A percentile compares a stretch with the other conserved stretches of the same genome.
phyloP scores from a whole-genome alignment of 768 basidiomycete genomes.

The Cytidiella melzeri region DNA sequence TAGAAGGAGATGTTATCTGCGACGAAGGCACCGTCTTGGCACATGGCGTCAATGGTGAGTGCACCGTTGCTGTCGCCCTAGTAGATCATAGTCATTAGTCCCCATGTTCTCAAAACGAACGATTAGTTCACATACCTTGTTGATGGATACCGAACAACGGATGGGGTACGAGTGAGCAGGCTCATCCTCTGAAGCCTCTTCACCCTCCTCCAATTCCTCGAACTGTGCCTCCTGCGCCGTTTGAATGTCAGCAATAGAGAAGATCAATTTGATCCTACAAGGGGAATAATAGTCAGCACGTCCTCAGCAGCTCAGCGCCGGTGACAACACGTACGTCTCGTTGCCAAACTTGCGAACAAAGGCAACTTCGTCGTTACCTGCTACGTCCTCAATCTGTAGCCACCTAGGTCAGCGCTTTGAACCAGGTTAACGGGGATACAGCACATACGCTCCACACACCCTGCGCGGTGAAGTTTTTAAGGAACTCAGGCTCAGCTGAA shows the following conservation, averaged over 20 bases:
- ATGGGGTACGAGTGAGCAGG: slow-evolving; percentile 53
- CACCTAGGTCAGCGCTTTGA: not conserved
- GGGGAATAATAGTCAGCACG: not conserved
- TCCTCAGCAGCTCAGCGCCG: not conserved
- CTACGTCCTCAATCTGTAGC: slow-evolving; percentile 58
- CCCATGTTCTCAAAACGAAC: too few species aligned
- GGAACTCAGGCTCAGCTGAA: slow-evolving; percentile 59
- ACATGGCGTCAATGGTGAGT: slow-evolving; percentile 71
- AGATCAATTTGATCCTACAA: slow-evolving; percentile 76
- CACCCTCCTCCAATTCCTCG: slow-evolving; percentile 31
- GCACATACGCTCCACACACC: slow-evolving; percentile 72
- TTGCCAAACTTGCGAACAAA: slow-evolving; percentile 84
- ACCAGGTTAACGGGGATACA: not conserved
- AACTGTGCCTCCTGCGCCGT: slow-evolving; percentile 31
- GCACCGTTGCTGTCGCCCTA: slow-evolving; percentile 55
- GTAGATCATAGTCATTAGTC: not conserved
- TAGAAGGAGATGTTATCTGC: slow-evolving; percentile 91
- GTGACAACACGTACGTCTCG: slow-evolving; percentile 58
- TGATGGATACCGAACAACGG: slow-evolving; percentile 76
- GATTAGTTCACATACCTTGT: slow-evolving; percentile 52
- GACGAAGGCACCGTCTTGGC: slow-evolving; percentile 75
- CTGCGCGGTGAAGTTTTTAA: slow-evolving; percentile 66
- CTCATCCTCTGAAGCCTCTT: slow-evolving; percentile 33
- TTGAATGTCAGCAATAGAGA: slow-evolving; percentile 89
- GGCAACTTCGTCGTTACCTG: slow-evolving; percentile 76